Percentiles rank a stretch among this genome's conserved stretches.
Evolutionary conservation across 495 filamentous ascomycete genomes (phyloP).

Genomic region (Penicillium canariense): DNA sequence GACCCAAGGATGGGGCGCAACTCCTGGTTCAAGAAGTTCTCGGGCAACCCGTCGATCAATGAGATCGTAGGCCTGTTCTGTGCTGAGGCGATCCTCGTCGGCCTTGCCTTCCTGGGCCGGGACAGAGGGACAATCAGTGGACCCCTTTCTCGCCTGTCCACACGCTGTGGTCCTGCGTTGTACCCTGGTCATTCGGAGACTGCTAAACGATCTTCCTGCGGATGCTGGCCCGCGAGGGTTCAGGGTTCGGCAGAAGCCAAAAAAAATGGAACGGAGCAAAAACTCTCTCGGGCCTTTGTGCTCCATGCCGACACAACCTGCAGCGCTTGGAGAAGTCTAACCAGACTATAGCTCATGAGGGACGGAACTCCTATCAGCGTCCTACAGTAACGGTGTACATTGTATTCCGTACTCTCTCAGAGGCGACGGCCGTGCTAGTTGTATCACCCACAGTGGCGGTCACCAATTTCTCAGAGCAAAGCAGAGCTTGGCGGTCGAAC

Average conservation of each 20-base stretch:
- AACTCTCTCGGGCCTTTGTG: not conserved
- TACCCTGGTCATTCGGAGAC: not conserved
- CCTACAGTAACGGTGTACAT: not conserved
- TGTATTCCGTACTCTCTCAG: not conserved
- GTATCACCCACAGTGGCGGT: not conserved
- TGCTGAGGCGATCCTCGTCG: constrained; percentile 26
- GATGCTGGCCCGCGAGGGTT: constrained; percentile 1
- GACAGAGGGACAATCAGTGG: constrained; percentile 31
- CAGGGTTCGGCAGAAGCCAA: not conserved
- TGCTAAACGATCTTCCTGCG: constrained; percentile 2
- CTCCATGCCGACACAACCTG: not conserved
- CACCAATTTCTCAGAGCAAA: constrained; percentile 5
- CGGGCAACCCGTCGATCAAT: constrained; percentile 11
- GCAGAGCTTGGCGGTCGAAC: constrained; percentile 10
- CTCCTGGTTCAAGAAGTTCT: constrained; percentile 10
- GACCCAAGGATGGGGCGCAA: not conserved
- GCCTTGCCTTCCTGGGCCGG: constrained; percentile 17
- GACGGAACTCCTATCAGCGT: not conserved
- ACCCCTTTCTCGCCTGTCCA: constrained; percentile 15
- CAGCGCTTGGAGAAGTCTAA: not conserved
- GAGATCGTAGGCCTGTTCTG: constrained; percentile 5
- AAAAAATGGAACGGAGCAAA: not conserved
- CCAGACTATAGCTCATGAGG: not conserved
- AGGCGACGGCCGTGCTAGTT: not conserved
- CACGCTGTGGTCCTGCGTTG: not conserved